Evolutionary conservation across 306 rosid species (phyloP).

Genomic region (Datisca glomerata): DNA sequence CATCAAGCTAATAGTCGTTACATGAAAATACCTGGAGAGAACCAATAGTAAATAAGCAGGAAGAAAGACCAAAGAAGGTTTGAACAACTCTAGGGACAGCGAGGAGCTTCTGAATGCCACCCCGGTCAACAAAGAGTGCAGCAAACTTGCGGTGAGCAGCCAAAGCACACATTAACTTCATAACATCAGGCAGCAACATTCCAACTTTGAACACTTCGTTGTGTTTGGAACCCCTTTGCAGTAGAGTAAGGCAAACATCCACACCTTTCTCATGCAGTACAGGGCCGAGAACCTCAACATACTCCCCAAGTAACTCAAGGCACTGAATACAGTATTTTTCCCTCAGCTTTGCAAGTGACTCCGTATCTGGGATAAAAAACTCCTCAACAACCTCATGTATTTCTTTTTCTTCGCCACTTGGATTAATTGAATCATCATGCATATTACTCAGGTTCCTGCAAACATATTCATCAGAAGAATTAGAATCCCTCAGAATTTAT

Average conservation of each 20-base stretch:
- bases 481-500: too few species aligned
- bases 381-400: slow-evolving; percentile 54
- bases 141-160: slow-evolving; percentile 98
- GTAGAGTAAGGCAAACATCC: slow-evolving; percentile 78
- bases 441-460: slow-evolving; percentile 45
- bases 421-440: slow-evolving; percentile 26
- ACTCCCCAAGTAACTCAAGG: slow-evolving; percentile 86
- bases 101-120: slow-evolving; percentile 91
- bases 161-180: slow-evolving; percentile 93
- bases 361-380: slow-evolving; percentile 56
- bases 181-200: slow-evolving; percentile 73
- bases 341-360: slow-evolving; percentile 62
- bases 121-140: slow-evolving; percentile 90
- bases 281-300: slow-evolving; percentile 98
- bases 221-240: slow-evolving; percentile 73
- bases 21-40: slow-evolving; percentile 69
- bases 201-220: slow-evolving; percentile 49
- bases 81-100: slow-evolving; percentile 82
- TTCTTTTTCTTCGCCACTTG: slow-evolving; percentile 31
- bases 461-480: slow-evolving; percentile 20
- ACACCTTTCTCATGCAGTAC: slow-evolving; percentile 94
- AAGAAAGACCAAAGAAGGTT: slow-evolving; percentile 79
- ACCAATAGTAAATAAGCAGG: slow-evolving; percentile 84
- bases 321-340: slow-evolving; percentile 96
- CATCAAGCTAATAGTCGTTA: neutral